These are phyloP conservation scores for Ochetophila trinervis DNA, from an alignment of 306 rosid genomes.

Conservation along the genomic window DNA sequence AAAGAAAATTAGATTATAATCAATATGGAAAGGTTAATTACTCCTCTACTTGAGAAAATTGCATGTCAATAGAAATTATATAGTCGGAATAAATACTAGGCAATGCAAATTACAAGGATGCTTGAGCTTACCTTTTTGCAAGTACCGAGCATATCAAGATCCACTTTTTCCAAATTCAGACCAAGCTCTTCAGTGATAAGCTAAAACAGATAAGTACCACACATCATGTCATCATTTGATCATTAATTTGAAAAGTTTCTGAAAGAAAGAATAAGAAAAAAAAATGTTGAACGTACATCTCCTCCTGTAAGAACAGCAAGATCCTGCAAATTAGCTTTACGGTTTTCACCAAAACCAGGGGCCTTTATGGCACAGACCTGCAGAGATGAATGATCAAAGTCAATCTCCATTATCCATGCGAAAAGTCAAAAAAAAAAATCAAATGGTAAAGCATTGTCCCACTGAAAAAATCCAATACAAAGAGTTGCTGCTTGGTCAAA, in stretches of 20 bases:
- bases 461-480: not conserved
- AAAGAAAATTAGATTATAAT: not conserved
- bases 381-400: constrained; percentile 12
- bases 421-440: constrained; percentile 1
- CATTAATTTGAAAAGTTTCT: not conserved
- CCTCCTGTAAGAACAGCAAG: constrained; percentile 94
- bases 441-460: not conserved
- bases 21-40: not conserved
- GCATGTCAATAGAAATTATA: not conserved
- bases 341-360: constrained; percentile 93
- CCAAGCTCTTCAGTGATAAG: constrained; percentile 95
- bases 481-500: constrained; percentile 14
- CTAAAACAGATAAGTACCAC: constrained; percentile 29
- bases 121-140: constrained; percentile 74
- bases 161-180: constrained; percentile 86
- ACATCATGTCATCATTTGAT: not conserved
- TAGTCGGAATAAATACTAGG: not conserved
- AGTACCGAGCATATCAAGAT: constrained; percentile 67
- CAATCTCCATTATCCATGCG: not conserved
- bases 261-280: not conserved
- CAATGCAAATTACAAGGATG: not conserved
- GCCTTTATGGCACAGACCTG: constrained; percentile 96
- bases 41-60: not conserved
- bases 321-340: constrained; percentile 76
- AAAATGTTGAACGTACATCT: constrained; percentile 38